These are phyloP conservation scores for Plasmodium vivax DNA, from an alignment of 169 alveolate genomes.

Conservation along the genomic window DNA sequence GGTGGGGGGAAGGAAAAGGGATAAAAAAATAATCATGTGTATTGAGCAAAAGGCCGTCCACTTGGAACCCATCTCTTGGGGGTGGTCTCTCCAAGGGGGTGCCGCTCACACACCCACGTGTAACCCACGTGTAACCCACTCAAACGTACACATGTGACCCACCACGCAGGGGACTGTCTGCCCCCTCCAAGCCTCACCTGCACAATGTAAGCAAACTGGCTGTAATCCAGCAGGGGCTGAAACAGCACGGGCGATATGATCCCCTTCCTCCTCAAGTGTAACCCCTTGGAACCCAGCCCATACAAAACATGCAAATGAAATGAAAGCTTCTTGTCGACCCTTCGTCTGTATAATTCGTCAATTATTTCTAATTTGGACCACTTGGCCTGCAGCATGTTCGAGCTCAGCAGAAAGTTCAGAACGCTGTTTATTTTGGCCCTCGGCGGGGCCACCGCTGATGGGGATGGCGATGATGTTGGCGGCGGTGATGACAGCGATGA, in stretches of 20 bases:
- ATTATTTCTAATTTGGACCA: slow-evolving; percentile 63
- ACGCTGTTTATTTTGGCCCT: slow-evolving; percentile 62
- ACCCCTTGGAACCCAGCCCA: slow-evolving; percentile 68
- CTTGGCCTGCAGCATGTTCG: slow-evolving; percentile 6
- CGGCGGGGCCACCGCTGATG: slow-evolving; percentile 16
- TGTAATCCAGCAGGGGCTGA: slow-evolving; percentile 47
- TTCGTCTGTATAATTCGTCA: slow-evolving; percentile 49
- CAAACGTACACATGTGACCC: background rate
- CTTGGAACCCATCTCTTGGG: background rate
- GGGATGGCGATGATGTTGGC: background rate
- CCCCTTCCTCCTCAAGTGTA: slow-evolving; percentile 56
- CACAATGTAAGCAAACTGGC: slow-evolving; percentile 35
- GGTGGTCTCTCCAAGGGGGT: background rate
- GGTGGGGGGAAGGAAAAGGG: background rate
- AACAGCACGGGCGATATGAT: slow-evolving; percentile 47
- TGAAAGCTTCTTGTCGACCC: slow-evolving; percentile 26
- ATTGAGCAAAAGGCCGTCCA: background rate
- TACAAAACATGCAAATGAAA: slow-evolving; percentile 62
- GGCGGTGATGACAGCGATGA: background rate
- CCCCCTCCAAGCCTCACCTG: background rate
- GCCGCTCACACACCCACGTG: background rate
- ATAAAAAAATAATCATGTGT: no score
- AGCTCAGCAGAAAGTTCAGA: slow-evolving; percentile 21
- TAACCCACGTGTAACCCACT: background rate
- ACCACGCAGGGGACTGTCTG: background rate